These are phyloP conservation scores for Massarina eburnea DNA, from an alignment of 2,329 filamentous ascomycete species.

Conservation along the genomic window DNA sequence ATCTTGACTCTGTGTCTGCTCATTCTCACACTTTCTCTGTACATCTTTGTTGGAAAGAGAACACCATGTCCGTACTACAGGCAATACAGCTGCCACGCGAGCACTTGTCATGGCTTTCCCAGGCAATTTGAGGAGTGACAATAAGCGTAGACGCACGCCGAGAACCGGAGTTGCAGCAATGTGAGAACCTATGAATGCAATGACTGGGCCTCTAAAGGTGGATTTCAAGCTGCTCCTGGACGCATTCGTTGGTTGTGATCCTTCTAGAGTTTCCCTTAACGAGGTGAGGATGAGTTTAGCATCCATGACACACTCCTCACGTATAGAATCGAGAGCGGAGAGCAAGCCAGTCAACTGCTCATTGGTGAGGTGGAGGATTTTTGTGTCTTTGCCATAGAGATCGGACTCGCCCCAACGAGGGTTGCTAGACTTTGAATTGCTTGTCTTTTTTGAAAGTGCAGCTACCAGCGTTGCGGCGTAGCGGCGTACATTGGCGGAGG, in stretches of 20 bases:
- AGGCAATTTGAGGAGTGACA: slow-evolving; percentile 73
- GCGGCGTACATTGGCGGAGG: slow-evolving; percentile 73
- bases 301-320: slow-evolving; percentile 88
- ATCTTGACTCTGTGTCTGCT: slow-evolving; percentile 51
- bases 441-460: slow-evolving; percentile 21
- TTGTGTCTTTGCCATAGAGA: slow-evolving; percentile 62
- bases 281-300: slow-evolving; percentile 67
- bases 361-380: slow-evolving; percentile 59
- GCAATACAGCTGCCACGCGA: slow-evolving; percentile 75
- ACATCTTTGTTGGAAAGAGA: slow-evolving; percentile 56
- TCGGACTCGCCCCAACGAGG: slow-evolving; percentile 31
- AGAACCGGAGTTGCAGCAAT: slow-evolving; percentile 68
- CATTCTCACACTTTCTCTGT: slow-evolving; percentile 50
- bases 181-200: slow-evolving; percentile 75
- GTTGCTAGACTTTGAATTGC: slow-evolving; percentile 38
- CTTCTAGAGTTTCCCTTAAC: slow-evolving; percentile 63
- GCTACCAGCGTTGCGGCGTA: slow-evolving; percentile 69
- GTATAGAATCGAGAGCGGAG: slow-evolving; percentile 67
- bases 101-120: slow-evolving; percentile 70
- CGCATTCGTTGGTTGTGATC: slow-evolving; percentile 45
- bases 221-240: slow-evolving; percentile 54
- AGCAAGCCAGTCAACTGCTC: slow-evolving; percentile 64
- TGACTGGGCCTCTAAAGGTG: slow-evolving; percentile 63
- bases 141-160: slow-evolving; percentile 68
- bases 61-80: slow-evolving; percentile 71